Base-by-base conservation (phyloP, 495 filamentous ascomycete species). In the Tuber magnatum region DNA sequence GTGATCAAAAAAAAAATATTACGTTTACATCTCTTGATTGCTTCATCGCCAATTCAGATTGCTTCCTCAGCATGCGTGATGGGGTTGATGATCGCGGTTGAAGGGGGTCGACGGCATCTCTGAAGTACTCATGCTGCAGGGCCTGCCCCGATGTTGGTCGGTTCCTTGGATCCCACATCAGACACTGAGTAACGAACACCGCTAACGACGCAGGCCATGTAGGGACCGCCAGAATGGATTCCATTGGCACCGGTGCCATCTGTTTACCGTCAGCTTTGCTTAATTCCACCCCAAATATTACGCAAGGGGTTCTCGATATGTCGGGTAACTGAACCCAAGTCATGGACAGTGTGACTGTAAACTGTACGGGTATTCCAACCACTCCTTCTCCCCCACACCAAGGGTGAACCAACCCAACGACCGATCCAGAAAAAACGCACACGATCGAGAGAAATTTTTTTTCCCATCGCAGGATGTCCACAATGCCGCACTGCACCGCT, bases 231-330 rank as follows among this genome's bases (percentile, higher is more conserved):
- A 98, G 87, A 78, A 98, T 96, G 41, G 92, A 93, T 76, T 97
- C 95, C 92, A 99, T 95, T 8, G 94, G 89, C 82, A 97, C 94
- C 35, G 96, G 96, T 61, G 95, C 93, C 96, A 99, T 99, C 91
- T 95, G 78, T 44, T 68, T 40, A 39, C 72, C 68, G 76, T 85
- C 77, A 83, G 78, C 32, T 69, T 44, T 61, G 32, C 16, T 65
- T 65, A 35, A 51, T 75, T 18, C 20, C 70, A 71, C 44, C 24
- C 24, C 51, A 42, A 44, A 78, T 74, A 44, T 80, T n/a, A 74
- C 68, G 74, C 69, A 79, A 80, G 74, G 71, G 69, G 56, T 40
- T 72, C 68, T 69, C n/a, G 73, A 22, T 68, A 28, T 71, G 56
- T 35, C 56, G 56, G 35, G 56, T 18, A 35, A 65, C 56, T 18